Evolutionary conservation across 495 filamentous ascomycete species (phyloP).

Genomic region (Schizothecium vesticola): DNA sequence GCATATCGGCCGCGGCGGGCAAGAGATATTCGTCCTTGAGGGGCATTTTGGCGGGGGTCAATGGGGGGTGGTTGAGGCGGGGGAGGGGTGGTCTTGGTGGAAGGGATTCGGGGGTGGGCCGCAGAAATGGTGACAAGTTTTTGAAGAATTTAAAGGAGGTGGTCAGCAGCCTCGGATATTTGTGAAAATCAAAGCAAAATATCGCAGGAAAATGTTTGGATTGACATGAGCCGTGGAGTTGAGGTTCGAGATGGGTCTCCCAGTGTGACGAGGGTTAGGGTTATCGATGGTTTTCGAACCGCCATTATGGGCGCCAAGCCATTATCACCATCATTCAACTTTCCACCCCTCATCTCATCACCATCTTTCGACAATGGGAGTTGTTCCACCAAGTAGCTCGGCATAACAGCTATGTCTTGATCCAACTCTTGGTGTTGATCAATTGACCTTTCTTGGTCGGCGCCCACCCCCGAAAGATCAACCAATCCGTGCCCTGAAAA

Average conservation of each 20-base stretch:
- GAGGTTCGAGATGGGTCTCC: neutral
- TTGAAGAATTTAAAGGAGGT: neutral
- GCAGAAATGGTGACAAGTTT: neutral
- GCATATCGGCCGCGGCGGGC: conserved; percentile 60
- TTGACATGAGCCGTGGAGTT: neutral
- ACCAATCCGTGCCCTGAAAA: neutral
- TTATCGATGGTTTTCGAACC: neutral
- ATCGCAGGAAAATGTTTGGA: neutral
- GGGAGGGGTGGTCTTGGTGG: neutral
- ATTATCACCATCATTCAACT: neutral
- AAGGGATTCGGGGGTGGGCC: neutral
- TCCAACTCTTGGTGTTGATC: neutral
- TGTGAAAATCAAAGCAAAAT: neutral
- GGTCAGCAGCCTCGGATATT: neutral
- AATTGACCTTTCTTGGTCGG: neutral
- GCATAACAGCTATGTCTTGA: neutral
- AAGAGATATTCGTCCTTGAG: conserved; percentile 49
- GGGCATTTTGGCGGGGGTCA: conserved; percentile 27
- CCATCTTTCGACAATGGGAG: neutral
- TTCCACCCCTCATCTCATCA: neutral
- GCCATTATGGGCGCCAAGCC: neutral
- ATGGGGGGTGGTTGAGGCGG: neutral
- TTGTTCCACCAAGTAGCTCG: neutral
- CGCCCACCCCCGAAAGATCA: neutral
- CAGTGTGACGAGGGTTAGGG: neutral